Evolutionary conservation across 23 red algal genomes (phyloP), one percentile per base, ranked within the genome.

Genomic region (Gracilaria domingensis): DNA sequence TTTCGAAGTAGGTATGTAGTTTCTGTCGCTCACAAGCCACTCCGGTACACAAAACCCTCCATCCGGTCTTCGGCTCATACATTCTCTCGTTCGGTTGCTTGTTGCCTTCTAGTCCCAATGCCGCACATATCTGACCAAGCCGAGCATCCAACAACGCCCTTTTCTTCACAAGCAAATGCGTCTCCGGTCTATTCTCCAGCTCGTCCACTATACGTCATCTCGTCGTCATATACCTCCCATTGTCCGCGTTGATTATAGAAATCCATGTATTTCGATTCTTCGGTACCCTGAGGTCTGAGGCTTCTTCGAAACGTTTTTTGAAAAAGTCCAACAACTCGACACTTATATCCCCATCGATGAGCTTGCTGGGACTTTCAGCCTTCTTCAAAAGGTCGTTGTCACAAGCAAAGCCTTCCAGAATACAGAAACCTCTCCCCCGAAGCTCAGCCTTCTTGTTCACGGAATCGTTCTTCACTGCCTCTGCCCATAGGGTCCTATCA

Each of bases 1-100:
- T 58, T 0, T 37, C 20, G 30, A 83, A 83, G 53, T 83, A 51
- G 5, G 49, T 62, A 64, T 83, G 80, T 23, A 62, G 29, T 23
- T 42, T 62, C 55, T 83, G 80, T 28, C 53, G 58, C 50, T 14
- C 17, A 0, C 80, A 80, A 6, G 0, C 50, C 17, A 25, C 23
- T 64, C 20, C 56, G 16, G 80, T 83, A 37, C 16, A 61, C 5
- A 83, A 37, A 8, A 83, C 29, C 20, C 33, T 59, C 20, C 80
- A 14, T 21, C 24, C 80, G 16, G 80, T 83, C 56, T 37, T 65
- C 38, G 75, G 59, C 9, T 2, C 59, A 30, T 62, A 29, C 59
- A 62, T 62, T 18, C 26, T 62, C 59, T 29, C 26, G 7, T 18
- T 26, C 59, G 2, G 24, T 24, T 29, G 23, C 26, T 1, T 26